phyloP scores from a whole-genome alignment of 305 asterid genomes.

The Andrographis paniculata region DNA sequence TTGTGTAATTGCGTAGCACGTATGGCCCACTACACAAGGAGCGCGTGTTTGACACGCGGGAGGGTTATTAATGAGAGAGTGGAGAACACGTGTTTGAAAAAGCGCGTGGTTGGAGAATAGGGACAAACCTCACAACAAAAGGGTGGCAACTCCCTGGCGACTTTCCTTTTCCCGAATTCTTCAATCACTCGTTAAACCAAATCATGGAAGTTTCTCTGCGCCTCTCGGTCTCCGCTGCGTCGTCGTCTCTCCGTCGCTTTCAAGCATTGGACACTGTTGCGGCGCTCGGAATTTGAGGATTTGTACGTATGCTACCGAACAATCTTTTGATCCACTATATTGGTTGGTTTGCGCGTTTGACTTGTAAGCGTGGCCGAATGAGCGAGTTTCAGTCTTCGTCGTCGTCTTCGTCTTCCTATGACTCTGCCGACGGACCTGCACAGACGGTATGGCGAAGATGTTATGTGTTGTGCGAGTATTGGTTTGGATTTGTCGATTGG shows the following conservation, averaged over 20 bases:
- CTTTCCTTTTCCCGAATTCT: neutral
- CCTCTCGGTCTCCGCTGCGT: neutral
- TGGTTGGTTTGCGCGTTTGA: conserved; percentile 12
- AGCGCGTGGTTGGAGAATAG: conserved; percentile 16
- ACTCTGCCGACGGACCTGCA: conserved; percentile 46
- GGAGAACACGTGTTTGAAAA: no score
- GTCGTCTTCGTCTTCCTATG: conserved; percentile 58
- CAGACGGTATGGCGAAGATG: conserved; percentile 33
- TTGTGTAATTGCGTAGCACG: no score
- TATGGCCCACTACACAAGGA: no score
- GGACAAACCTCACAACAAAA: conserved; percentile 9
- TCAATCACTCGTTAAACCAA: no score
- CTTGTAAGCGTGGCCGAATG: conserved; percentile 36
- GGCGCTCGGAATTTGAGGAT: conserved; percentile 17
- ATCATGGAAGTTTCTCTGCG: neutral
- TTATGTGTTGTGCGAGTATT: conserved; percentile 1
- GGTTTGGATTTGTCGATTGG: neutral
- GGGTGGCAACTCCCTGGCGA: conserved; percentile 27
- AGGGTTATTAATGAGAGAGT: no score
- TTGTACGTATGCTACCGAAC: conserved; percentile 18
- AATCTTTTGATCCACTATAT: conserved; percentile 20
- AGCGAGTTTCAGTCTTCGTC: conserved; percentile 45
- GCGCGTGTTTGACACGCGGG: no score
- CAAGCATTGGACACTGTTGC: conserved; percentile 1
- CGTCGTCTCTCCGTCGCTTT: conserved; percentile 4